Percentiles rank a stretch among this genome's conserved stretches.
These are phyloP conservation scores for Russula brevipes DNA, from an alignment of 768 basidiomycete genomes.

Conservation along the genomic window DNA sequence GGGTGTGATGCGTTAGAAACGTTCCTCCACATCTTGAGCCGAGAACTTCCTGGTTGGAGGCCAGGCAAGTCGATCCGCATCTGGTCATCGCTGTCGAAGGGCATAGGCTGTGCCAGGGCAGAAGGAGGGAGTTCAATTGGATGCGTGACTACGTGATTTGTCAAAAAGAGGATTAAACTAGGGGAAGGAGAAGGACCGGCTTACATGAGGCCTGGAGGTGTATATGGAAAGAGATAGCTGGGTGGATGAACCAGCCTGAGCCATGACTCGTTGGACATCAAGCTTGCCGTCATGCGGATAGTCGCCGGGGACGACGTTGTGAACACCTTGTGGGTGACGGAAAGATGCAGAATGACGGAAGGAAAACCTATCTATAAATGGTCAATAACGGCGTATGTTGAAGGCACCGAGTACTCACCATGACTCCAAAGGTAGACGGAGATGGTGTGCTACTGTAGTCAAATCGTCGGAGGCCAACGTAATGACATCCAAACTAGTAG, in stretches of 20 bases:
- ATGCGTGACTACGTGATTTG: no score
- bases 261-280: constrained; percentile 89
- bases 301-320: constrained; percentile 89
- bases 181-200: no score
- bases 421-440: constrained; percentile 79
- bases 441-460: constrained; percentile 75
- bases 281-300: constrained; percentile 89
- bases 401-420: constrained; percentile 37
- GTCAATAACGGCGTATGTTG: not conserved
- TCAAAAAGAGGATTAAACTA: no score
- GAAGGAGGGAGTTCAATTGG: no score
- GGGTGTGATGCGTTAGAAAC: no score
- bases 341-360: constrained; percentile 50
- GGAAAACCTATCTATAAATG: constrained; percentile 48
- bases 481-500: constrained; percentile 77
- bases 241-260: constrained; percentile 44
- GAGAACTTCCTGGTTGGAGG: no score
- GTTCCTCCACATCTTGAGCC: no score
- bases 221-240: no score
- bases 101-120: no score
- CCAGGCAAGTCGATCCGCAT: no score
- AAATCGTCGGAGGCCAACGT: constrained; percentile 67
- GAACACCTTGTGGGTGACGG: constrained; percentile 51
- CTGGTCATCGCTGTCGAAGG: no score
- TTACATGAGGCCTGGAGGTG: no score